phyloP scores from a whole-genome alignment of 345 rosid species.

The Excoecaria agallocha region DNA sequence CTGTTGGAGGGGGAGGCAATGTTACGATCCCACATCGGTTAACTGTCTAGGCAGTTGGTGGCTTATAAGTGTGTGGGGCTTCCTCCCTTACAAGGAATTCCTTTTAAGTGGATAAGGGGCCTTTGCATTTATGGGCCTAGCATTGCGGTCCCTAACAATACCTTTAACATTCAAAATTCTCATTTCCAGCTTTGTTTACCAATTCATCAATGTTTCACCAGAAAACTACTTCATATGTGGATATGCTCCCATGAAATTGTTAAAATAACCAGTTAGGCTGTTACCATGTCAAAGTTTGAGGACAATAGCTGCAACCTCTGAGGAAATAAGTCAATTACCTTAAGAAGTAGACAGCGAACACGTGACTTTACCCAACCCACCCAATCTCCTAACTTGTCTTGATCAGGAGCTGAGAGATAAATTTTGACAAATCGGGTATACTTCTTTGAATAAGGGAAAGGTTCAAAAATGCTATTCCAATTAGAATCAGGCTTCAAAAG shows the following conservation, averaged over 20 bases:
- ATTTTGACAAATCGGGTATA: slow-evolving; percentile 50
- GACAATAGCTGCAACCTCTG: background rate
- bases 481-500: slow-evolving; percentile 37
- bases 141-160: too few species aligned
- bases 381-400: slow-evolving; percentile 51
- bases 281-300: background rate
- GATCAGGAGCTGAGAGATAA: slow-evolving; percentile 42
- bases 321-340: slow-evolving; percentile 29
- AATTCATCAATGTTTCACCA: background rate
- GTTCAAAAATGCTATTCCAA: slow-evolving; percentile 46
- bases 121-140: too few species aligned
- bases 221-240: background rate
- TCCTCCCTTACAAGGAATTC: too few species aligned
- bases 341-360: slow-evolving; percentile 46
- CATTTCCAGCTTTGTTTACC: background rate
- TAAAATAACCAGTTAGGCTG: background rate
- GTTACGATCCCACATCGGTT: too few species aligned
- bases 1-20: too few species aligned
- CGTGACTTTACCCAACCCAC: slow-evolving; percentile 69
- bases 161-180: background rate
- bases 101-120: too few species aligned
- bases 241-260: background rate
- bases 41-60: too few species aligned
- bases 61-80: too few species aligned
- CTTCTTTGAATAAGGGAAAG: slow-evolving; percentile 43